Conservation (phyloP, 176 grass and related monocot genomes). For the Carex littledalei region DNA sequence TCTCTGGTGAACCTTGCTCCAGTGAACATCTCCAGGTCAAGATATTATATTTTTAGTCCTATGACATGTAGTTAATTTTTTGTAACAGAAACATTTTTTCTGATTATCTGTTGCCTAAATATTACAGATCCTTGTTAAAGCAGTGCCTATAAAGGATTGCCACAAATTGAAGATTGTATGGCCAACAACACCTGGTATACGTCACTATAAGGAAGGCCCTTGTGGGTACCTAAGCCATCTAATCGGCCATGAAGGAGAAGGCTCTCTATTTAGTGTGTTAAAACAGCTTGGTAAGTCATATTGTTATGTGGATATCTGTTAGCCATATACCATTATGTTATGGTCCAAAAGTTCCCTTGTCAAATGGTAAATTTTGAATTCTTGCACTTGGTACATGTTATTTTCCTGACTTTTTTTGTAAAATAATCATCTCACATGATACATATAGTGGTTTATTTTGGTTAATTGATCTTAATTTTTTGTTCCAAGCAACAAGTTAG, state of each 20-base stretch:
- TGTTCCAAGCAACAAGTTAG: not conserved
- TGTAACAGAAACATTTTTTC: not conserved
- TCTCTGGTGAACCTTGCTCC: conserved; percentile 78
- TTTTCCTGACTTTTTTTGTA: not conserved
- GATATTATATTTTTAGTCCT: not conserved
- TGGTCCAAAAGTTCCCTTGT: not conserved
- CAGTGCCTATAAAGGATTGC: conserved; percentile 78
- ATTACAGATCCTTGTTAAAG: conserved; percentile 92
- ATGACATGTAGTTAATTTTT: not conserved
- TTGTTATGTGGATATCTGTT: conserved; percentile 2
- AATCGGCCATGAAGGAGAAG: conserved; percentile 95
- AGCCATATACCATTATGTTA: too few species aligned
- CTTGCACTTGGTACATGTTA: not conserved
- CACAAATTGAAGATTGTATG: conserved; percentile 67
- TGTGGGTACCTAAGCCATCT: conserved; percentile 72
- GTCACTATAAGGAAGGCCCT: conserved; percentile 79
- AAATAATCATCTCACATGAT: not conserved
- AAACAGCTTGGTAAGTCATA: conserved; percentile 76
- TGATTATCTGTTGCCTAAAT: conserved; percentile 3
- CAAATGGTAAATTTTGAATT: not conserved
- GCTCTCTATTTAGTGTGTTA: conserved; percentile 82
- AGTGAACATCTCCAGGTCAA: conserved; percentile 81
- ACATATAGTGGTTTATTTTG: not conserved
- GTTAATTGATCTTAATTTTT: not conserved
- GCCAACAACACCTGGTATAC: conserved; percentile 75